A percentile compares a stretch with the other conserved stretches of the same genome.
Conservation (phyloP, 352 stramenopile species). For the Pythium diclinum region DNA sequence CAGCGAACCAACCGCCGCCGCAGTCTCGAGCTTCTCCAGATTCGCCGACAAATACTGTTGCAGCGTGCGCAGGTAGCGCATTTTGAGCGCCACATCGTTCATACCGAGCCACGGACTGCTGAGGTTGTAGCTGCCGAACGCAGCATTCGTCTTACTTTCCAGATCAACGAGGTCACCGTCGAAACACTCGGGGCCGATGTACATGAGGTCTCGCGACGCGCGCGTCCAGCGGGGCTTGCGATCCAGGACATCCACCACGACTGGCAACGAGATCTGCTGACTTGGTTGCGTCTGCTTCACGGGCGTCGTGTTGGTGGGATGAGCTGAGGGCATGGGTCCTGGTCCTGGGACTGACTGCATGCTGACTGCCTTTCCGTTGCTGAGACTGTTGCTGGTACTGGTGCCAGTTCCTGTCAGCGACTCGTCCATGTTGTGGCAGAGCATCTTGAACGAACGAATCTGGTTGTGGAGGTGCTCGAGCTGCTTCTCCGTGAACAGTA, state of each 20-base stretch:
- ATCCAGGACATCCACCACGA: constrained; percentile 30
- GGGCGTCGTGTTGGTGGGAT: not conserved
- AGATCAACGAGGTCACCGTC: constrained; percentile 66
- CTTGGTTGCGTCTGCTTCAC: not conserved
- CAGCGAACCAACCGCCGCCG: constrained; percentile 29
- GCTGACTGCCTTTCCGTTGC: not conserved
- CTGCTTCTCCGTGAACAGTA: constrained; percentile 84
- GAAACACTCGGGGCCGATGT: constrained; percentile 58
- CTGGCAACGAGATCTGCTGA: constrained; percentile 1
- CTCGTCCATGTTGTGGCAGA: constrained; percentile 84
- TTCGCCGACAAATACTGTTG: constrained; percentile 66
- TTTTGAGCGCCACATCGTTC: constrained; percentile 73
- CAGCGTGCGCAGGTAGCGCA: constrained; percentile 67
- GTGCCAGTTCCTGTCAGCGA: constrained; percentile 22
- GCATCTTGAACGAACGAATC: constrained; percentile 79
- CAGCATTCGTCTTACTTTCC: constrained; percentile 42
- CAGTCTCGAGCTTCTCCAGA: constrained; percentile 55
- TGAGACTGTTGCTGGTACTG: not conserved
- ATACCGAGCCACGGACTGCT: constrained; percentile 57
- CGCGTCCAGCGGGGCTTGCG: constrained; percentile 68
- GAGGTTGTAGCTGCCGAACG: constrained; percentile 61
- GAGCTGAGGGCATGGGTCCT: not conserved
- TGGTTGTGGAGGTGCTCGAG: constrained; percentile 83
- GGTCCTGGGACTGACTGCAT: not conserved
- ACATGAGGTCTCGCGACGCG: constrained; percentile 45